Conservation (phyloP, 2,329 filamentous ascomycete species). For the Mollisia scopiformis region DNA sequence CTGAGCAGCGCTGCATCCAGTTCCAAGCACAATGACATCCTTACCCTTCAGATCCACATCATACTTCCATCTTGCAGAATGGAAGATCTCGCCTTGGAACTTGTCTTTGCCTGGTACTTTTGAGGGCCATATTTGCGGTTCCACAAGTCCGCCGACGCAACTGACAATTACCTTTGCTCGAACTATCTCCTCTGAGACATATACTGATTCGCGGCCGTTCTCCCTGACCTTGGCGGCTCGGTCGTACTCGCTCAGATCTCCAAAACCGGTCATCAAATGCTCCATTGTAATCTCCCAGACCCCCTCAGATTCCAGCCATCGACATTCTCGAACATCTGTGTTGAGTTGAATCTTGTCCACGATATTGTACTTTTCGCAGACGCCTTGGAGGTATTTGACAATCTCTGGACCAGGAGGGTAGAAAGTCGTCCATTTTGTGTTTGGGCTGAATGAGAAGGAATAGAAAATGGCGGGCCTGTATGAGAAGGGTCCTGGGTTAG, state of each 20-base stretch:
- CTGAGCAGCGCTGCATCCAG: conserved; percentile 60
- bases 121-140: conserved; percentile 53
- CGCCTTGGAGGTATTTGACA: conserved; percentile 53
- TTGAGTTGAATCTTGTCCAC: conserved; percentile 61
- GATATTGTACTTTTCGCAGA: conserved; percentile 57
- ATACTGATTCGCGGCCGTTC: conserved; percentile 49
- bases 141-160: conserved; percentile 57
- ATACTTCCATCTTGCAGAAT: conserved; percentile 60
- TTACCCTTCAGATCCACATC: conserved; percentile 55
- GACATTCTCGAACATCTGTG: conserved; percentile 55
- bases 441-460: conserved; percentile 63
- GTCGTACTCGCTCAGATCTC: conserved; percentile 53
- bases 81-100: conserved; percentile 59
- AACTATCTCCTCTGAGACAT: conserved; percentile 52
- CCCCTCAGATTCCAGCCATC: conserved; percentile 55
- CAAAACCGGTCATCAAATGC: conserved; percentile 53
- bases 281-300: conserved; percentile 57
- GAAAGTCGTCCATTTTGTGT: conserved; percentile 58
- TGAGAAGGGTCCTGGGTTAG: neutral
- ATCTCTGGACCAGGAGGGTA: conserved; percentile 65
- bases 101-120: conserved; percentile 53
- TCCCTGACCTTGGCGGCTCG: conserved; percentile 45
- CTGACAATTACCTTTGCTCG: conserved; percentile 57
- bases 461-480: conserved; percentile 58
- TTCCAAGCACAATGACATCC: conserved; percentile 59